A percentile compares a stretch with the other conserved stretches of the same genome.
Conservation (phyloP, 306 rosid genomes). For the Castanospermum australe region DNA sequence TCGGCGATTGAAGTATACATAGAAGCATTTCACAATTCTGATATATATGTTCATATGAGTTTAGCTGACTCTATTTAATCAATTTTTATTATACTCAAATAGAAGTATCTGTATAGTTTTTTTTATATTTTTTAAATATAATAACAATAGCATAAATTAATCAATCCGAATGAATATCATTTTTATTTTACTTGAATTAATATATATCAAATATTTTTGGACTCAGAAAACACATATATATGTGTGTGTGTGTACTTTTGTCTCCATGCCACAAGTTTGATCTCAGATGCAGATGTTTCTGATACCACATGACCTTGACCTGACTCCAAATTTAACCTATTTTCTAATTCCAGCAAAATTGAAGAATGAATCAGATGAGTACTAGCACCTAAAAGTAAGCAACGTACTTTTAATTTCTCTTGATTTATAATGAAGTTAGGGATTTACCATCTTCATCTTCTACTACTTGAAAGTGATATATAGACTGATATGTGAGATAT, state of each 20-base stretch:
- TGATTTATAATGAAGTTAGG: background rate
- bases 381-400: background rate
- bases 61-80: no score
- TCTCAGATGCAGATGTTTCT: background rate
- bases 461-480: background rate
- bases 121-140: no score
- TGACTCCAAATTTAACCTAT: background rate
- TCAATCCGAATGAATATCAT: no score
- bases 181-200: no score
- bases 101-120: no score
- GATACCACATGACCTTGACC: background rate
- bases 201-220: background rate
- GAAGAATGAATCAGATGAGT: background rate
- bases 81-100: no score
- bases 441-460: background rate
- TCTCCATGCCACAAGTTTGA: background rate
- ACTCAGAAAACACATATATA: background rate
- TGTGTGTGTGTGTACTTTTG: no score
- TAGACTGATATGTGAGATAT: background rate
- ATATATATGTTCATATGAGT: no score
- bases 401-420: background rate
- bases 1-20: background rate
- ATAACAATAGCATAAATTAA: no score
- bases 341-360: background rate
- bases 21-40: no score